Base-by-base conservation (phyloP, 2,329 filamentous ascomycete genomes). In the Botrytis byssoidea region DNA sequence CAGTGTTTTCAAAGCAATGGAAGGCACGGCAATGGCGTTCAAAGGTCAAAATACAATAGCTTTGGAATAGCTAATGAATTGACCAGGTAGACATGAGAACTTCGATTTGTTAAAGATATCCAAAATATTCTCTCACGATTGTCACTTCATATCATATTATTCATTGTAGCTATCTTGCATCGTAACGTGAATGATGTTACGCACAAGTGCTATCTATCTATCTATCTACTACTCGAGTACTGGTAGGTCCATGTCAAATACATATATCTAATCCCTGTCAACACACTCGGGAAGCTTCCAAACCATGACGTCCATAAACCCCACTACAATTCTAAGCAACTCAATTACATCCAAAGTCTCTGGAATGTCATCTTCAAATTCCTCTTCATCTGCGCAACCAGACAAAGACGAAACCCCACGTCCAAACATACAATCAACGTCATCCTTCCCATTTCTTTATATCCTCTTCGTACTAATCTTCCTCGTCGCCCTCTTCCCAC, bases 401-500 rank as follows among this genome's bases (percentile, higher is more conserved):
- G 51, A 71, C 20, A 25, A 55, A 46, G 60, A 71, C 29, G 59
- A 42, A 74, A 77, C 74, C 71, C 69, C 75, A 63, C 51, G 74
- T 37, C 10, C 55, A 73, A 73, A 69, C 4, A 71, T 73, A 16
- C 67, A 74, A 46, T 74, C 78, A 2, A 74, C 73, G 22, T 78
- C 77, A 29, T 73, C 79, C 78, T 80, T 77, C 79, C 82, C 78
- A 61, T 6, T 29, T 16, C 40, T 73, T 5, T 60, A 68, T 42
- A 87, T 87, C 42, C 78, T 85, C 61, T 81, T 89, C 14, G 77
- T 86, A 70, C 70, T 85, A n/a, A 72, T 88, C 18, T 82, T 90
- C 51, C 79, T 88, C 22, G 51, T 88, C 61, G 81, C 84, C 42
- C 82, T 90, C 74, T 90, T 89, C 77, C 88, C 88, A 0, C 79